Percentiles rank a stretch among this genome's conserved stretches.
Conservation (phyloP, 2,329 filamentous ascomycete genomes). For the Catunica adiposa region DNA sequence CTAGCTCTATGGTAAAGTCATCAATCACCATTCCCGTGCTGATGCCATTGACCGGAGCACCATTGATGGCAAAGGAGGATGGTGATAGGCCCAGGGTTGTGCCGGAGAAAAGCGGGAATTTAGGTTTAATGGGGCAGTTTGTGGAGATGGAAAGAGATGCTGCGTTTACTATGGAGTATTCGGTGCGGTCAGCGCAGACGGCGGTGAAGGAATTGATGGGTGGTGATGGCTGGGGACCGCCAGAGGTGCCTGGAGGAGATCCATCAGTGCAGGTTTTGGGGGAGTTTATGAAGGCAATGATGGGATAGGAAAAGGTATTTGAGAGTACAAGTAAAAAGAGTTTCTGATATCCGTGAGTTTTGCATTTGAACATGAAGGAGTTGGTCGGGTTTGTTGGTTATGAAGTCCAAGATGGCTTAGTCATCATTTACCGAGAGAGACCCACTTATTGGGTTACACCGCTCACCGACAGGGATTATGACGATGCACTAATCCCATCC, state of each 20-base stretch:
- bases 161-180: constrained; percentile 22
- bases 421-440: no score
- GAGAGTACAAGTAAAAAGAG: not conserved
- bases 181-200: constrained; percentile 22
- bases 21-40: constrained; percentile 20
- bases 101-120: constrained; percentile 22
- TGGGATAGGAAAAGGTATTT: constrained; percentile 1
- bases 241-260: constrained; percentile 18
- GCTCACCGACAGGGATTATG: no score
- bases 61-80: constrained; percentile 22
- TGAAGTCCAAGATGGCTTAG: no score
- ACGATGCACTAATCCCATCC: no score
- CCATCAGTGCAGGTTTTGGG: constrained; percentile 15
- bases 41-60: constrained; percentile 25
- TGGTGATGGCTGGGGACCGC: constrained; percentile 18
- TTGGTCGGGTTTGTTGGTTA: no score
- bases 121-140: constrained; percentile 27
- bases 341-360: not conserved
- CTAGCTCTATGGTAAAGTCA: constrained; percentile 18
- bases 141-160: constrained; percentile 25
- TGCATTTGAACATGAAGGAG: no score
- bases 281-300: constrained; percentile 15
- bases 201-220: constrained; percentile 19
- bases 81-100: constrained; percentile 25
- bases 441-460: no score